Base-by-base conservation (phyloP, 192 early-diverging fungal genomes). In the Gigaspora rosea region DNA sequence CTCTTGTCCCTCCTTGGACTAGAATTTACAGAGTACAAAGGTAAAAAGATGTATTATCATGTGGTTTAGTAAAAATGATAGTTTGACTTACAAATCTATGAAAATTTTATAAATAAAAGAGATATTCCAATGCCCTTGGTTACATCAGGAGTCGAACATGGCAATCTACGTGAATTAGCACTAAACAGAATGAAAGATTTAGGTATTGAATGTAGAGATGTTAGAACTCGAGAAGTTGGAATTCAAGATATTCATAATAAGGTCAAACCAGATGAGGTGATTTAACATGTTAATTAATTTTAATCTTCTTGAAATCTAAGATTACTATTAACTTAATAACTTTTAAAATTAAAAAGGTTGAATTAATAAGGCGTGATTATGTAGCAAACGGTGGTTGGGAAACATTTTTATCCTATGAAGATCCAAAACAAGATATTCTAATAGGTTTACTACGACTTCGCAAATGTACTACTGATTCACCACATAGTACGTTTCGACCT, bases 41-140 rank as follows among this genome's bases (percentile, higher is more conserved):
- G 71, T 73, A 52, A 46, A 11, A 2, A 18, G 4, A 18, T 18
- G 18, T 56, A 13, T 35, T 56, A 56, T 15, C 11, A 56, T 56
- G 15, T 5, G 4, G 13, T 56, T 13, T 18, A 11, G 52, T 56
- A 18, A 11, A 13, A 5, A 11, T 56, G 52, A 56, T n/a, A 18
- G 12, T 2, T 13, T 56, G 18, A 56, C 20, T 16, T 67, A 48
- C 36, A 46, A 41, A 46, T 67, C n/a, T 49, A n/a, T 3, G 1
- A 13, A 67, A 56, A 13, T 41, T 46, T 36, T 7, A 46, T 67
- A 20, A 33, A 36, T 59, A 13, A 54, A 63, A 66, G 75, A 78
- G 98, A 99, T 86, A 99, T 99, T 79, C 98, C 98, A 18, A 99
- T 99, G 98, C 98, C 98, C 7, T 86, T 99, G 46, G 98, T 99